Percentiles rank a stretch among this genome's conserved stretches.
Conservation (phyloP, 208 protist genomes). For the Naegleria fowleri region DNA sequence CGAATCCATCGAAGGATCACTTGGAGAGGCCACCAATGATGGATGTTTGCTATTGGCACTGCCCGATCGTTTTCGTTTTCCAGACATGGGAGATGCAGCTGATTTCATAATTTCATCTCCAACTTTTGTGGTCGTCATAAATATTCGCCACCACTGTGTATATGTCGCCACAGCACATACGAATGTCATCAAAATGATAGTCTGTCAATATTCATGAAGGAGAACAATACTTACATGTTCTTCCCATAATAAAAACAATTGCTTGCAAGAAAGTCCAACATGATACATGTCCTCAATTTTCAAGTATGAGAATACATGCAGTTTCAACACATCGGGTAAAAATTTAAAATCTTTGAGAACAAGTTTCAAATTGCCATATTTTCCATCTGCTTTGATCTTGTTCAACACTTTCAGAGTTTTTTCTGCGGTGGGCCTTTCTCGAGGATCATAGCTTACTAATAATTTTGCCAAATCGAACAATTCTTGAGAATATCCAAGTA, state of each 20-base stretch:
- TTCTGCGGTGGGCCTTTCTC: not conserved
- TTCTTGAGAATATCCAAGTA: not conserved
- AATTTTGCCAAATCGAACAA: not conserved
- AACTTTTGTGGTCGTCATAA: not conserved
- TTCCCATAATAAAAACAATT: not conserved
- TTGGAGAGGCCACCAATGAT: not conserved
- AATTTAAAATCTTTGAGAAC: not conserved
- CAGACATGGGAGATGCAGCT: not conserved
- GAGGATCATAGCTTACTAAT: not conserved
- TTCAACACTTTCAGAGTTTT: not conserved
- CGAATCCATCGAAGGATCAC: not conserved
- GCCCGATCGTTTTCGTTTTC: not conserved
- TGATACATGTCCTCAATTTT: constrained; percentile 1
- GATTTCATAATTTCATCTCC: not conserved
- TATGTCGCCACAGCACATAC: too few relatives aligned
- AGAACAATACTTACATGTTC: not conserved
- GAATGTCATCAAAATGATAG: too few relatives aligned
- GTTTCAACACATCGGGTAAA: not conserved
- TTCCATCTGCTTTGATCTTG: not conserved
- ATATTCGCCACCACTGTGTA: not conserved
- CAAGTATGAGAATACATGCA: not conserved
- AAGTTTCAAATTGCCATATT: not conserved
- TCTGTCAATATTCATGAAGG: not conserved
- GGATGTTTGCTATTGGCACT: not conserved
- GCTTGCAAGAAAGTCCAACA: not conserved